Evolutionary conservation across 495 filamentous ascomycete species (phyloP).

Genomic region (Hyaloscypha variabilis): DNA sequence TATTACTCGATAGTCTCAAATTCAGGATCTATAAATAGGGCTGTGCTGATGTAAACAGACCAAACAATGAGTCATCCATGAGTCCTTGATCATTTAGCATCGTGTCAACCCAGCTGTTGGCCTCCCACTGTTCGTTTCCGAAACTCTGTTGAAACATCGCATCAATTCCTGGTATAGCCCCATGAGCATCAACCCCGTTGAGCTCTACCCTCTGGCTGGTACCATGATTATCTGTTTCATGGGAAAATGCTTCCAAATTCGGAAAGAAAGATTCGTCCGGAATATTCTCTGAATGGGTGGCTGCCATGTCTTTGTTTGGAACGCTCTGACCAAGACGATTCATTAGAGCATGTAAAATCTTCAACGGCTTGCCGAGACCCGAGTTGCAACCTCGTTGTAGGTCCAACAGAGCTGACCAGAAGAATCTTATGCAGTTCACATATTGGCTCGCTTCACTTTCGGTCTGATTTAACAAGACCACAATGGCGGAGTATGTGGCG

Average conservation of each 20-base stretch:
- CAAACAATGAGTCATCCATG: not conserved
- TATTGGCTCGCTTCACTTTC: not conserved
- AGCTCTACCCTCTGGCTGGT: not conserved
- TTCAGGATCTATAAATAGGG: too few species aligned
- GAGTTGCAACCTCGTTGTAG: conserved; percentile 9
- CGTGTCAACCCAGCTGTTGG: not conserved
- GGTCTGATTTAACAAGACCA: too few species aligned
- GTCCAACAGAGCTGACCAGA: not conserved
- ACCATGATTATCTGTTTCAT: not conserved
- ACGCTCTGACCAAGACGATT: not conserved
- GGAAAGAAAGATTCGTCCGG: not conserved
- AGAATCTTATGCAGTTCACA: not conserved
- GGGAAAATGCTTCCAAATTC: not conserved
- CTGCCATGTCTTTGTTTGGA: not conserved
- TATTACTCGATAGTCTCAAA: too few species aligned
- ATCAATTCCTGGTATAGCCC: too few species aligned
- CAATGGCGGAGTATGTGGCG: too few species aligned
- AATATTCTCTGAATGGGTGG: not conserved
- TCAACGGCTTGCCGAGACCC: conserved; percentile 5
- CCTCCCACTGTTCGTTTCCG: not conserved
- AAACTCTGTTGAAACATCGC: not conserved
- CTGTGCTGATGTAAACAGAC: not conserved
- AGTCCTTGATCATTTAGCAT: not conserved
- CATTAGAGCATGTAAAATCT: not conserved
- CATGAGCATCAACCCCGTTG: too few species aligned